A percentile compares a stretch with the other conserved stretches of the same genome.
Conservation (phyloP, 768 basidiomycete species). For the Paxillus rubicundulus region DNA sequence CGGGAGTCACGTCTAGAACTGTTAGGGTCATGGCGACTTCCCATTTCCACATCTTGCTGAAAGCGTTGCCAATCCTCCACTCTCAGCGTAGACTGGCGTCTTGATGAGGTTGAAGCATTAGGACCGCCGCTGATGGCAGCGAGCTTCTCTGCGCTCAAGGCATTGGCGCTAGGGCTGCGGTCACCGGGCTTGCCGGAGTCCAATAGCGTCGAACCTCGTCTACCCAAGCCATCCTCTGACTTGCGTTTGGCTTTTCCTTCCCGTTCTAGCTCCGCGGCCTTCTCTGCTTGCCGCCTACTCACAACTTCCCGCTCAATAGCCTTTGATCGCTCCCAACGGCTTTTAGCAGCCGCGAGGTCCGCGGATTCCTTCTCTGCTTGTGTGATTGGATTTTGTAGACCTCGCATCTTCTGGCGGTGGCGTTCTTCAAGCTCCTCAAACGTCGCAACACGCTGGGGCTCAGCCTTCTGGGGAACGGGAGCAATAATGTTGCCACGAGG, state of each 20-base stretch:
- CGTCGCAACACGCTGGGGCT: constrained; percentile 59
- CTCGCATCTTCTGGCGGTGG: constrained; percentile 80
- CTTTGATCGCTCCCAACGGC: constrained; percentile 81
- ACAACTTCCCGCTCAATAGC: constrained; percentile 73
- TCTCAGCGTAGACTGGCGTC: constrained; percentile 70
- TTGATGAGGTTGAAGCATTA: constrained; percentile 42
- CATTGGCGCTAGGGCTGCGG: constrained; percentile 34
- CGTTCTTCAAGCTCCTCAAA: constrained; percentile 87
- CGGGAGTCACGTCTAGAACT: constrained; percentile 26
- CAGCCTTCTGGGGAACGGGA: constrained; percentile 48
- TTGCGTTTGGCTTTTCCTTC: constrained; percentile 50
- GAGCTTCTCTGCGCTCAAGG: constrained; percentile 60
- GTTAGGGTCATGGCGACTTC: constrained; percentile 25
- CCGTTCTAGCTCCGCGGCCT: constrained; percentile 45
- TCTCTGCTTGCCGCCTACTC: constrained; percentile 68
- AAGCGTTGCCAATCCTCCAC: constrained; percentile 84
- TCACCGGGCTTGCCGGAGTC: constrained; percentile 34
- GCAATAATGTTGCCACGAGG: constrained; percentile 44
- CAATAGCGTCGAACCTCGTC: constrained; percentile 30
- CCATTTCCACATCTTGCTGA: constrained; percentile 49
- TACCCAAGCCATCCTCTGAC: constrained; percentile 40
- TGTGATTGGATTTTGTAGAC: constrained; percentile 83
- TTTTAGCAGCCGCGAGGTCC: constrained; percentile 69
- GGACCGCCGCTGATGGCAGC: constrained; percentile 37
- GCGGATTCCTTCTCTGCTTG: constrained; percentile 75